phyloP scores from a whole-genome alignment of 768 basidiomycete genomes.

The Lactarius vividus region DNA sequence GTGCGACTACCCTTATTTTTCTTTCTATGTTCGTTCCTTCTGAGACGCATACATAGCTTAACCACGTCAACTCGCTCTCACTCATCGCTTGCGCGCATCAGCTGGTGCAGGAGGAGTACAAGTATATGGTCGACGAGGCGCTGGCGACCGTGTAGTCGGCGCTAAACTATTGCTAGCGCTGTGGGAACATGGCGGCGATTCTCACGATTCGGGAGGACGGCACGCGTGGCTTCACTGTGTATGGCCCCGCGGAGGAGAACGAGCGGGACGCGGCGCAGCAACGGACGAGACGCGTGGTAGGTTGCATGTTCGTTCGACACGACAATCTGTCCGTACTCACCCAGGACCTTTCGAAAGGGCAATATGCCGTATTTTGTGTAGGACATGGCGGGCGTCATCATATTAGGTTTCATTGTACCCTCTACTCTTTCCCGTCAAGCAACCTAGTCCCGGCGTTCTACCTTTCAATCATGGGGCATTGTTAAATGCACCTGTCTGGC shows the following conservation, averaged over 20 bases:
- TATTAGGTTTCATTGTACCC: constrained; percentile 4
- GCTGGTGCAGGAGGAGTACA: constrained; percentile 93
- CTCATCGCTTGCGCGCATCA: constrained; percentile 96
- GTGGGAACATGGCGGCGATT: constrained; percentile 90
- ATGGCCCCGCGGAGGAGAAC: constrained; percentile 86
- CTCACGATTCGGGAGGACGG: constrained; percentile 76
- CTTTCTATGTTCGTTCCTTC: neutral
- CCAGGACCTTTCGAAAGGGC: constrained; percentile 36
- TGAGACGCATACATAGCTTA: constrained; percentile 56
- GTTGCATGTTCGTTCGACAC: constrained; percentile 32
- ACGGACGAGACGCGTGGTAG: constrained; percentile 63
- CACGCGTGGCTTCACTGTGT: constrained; percentile 71
- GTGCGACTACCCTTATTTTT: constrained; percentile 38
- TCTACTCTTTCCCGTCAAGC: neutral
- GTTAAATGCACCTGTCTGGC: neutral
- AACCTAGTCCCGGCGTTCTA: neutral
- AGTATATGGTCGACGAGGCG: constrained; percentile 93
- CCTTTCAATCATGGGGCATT: neutral
- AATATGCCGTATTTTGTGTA: constrained; percentile 57
- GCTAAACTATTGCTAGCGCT: constrained; percentile 82
- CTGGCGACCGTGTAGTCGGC: constrained; percentile 94
- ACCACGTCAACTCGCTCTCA: constrained; percentile 81
- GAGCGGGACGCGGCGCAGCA: constrained; percentile 79
- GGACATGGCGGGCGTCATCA: constrained; percentile 13
- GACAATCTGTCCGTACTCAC: neutral